phyloP scores from a whole-genome alignment of 345 rosid genomes.

The Noccaea bulbosa region DNA sequence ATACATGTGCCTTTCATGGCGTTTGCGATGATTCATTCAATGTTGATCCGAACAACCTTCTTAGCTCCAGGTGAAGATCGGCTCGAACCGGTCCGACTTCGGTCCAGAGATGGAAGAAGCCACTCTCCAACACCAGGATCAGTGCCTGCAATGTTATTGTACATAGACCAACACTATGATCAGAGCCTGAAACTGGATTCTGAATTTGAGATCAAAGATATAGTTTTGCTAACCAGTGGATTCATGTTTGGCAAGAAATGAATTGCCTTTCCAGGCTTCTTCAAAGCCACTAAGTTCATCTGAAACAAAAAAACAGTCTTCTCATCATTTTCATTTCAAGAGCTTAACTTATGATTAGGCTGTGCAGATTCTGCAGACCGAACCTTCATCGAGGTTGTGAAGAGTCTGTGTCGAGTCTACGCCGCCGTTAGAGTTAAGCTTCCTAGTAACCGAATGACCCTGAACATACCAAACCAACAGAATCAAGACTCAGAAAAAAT shows the following conservation, averaged over 20 bases:
- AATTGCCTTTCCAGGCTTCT: conserved; percentile 65
- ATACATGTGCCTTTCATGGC: not conserved
- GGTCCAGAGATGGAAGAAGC: conserved; percentile 49
- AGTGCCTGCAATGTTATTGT: conserved; percentile 34
- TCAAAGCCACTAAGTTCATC: conserved; percentile 72
- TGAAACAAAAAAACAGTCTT: conserved; percentile 35
- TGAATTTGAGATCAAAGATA: conserved; percentile 14
- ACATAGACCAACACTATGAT: no score
- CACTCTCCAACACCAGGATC: conserved; percentile 45
- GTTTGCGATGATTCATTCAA: conserved; percentile 49
- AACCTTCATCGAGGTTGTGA: conserved; percentile 85
- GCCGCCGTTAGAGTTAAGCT: conserved; percentile 72
- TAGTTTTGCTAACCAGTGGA: conserved; percentile 25
- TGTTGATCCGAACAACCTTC: conserved; percentile 75
- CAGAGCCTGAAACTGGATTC: not conserved
- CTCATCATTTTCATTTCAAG: not conserved
- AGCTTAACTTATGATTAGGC: conserved; percentile 2
- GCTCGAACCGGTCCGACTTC: conserved; percentile 19
- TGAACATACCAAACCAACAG: conserved; percentile 37
- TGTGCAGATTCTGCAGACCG: not conserved
- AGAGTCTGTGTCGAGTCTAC: conserved; percentile 74
- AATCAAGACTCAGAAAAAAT: not conserved
- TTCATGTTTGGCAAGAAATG: conserved; percentile 45
- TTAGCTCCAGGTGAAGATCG: conserved; percentile 46
- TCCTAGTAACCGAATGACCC: conserved; percentile 85